Evolutionary conservation across 805 yeast species (phyloP), one percentile per base, ranked within the genome.

Genomic region (Spathaspora sp.): DNA sequence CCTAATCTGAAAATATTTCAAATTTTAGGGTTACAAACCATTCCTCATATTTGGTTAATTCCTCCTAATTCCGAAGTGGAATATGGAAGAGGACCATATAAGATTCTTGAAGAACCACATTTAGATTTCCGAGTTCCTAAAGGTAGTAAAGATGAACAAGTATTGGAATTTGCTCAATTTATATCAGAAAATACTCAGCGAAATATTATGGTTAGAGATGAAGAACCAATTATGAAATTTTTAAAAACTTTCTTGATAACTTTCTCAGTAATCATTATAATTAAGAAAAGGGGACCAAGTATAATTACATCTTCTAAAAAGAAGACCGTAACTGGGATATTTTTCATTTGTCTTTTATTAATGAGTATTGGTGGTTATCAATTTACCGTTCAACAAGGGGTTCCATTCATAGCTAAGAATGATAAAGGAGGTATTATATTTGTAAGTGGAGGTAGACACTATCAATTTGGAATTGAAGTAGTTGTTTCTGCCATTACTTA

Each of bases 401-500:
- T 83, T 1, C 90, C 93, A 2, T 81, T 88, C 47, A 55, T 87
- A 17, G 83, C 85, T 1, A 72, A 70, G 50, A 70, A 78, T 59
- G 80, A 76, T 2, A 60, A 80, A 2, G 81, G 80, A 11, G 67
- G 70, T n/a, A 62, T 84, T 2, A 78, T 83, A 66, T 76, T 72
- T 57, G 76, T 85, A 51, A 78, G 87, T 52, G 89, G 89, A 12
- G 90, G 89, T 3, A 65, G 69, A 3, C 79, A 77, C 51, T 83
- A 82, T 73, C 93, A 87, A 66, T 82, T 86, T 65, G 93, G 94
- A 0, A 67, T 80, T 3, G 96, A 88, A 61, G 75, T 83, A 3
- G 60, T 82, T 4, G 63, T 85, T 2, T 77, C 86, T 7, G 76
- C 80, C 2, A 63, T 59, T 1, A 70, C 79, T 55, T 88, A 87